Evolutionary conservation across 163 green algal species (phyloP).

Genomic region (Scenedesmus sp.): DNA sequence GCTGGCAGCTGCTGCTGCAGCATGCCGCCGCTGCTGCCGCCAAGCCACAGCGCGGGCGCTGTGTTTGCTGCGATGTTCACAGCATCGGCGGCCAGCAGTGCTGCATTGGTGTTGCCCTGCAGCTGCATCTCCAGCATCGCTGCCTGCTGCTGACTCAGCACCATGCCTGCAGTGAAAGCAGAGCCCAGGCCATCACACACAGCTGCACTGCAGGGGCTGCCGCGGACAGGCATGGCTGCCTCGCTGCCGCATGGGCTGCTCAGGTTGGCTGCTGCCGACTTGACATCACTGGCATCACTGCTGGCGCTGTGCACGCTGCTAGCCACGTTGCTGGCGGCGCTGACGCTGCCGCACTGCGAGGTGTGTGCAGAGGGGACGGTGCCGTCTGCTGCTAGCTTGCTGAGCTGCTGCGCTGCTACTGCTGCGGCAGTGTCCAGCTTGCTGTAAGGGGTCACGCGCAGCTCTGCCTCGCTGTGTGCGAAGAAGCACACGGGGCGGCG

Average conservation of each 20-base stretch:
- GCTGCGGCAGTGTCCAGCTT: constrained; percentile 35
- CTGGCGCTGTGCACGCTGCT: constrained; percentile 17
- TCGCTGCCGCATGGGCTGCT: constrained; percentile 38
- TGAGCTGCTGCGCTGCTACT: constrained; percentile 31
- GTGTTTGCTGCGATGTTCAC: not conserved
- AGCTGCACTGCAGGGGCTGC: constrained; percentile 12
- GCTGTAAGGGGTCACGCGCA: constrained; percentile 55
- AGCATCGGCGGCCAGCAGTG: not conserved
- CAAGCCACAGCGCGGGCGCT: constrained; percentile 24
- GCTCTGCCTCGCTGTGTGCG: constrained; percentile 75
- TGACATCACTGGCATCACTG: not conserved
- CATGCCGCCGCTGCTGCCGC: constrained; percentile 19
- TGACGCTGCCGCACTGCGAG: not conserved
- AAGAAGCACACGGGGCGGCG: constrained; percentile 86
- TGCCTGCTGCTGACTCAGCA: not conserved
- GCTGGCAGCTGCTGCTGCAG: constrained; percentile 8
- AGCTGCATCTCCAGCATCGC: constrained; percentile 34
- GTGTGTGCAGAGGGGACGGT: not conserved
- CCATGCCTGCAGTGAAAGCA: constrained; percentile 11
- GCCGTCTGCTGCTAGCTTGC: not conserved
- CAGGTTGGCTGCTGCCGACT: not conserved
- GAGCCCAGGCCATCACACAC: not conserved
- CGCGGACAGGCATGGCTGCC: not conserved
- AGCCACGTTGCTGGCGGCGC: not conserved
- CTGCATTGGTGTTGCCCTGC: not conserved